Evolutionary conservation across 1,284 basidiomycete genomes (phyloP).

Genomic region (Heliocybe sulcata): DNA sequence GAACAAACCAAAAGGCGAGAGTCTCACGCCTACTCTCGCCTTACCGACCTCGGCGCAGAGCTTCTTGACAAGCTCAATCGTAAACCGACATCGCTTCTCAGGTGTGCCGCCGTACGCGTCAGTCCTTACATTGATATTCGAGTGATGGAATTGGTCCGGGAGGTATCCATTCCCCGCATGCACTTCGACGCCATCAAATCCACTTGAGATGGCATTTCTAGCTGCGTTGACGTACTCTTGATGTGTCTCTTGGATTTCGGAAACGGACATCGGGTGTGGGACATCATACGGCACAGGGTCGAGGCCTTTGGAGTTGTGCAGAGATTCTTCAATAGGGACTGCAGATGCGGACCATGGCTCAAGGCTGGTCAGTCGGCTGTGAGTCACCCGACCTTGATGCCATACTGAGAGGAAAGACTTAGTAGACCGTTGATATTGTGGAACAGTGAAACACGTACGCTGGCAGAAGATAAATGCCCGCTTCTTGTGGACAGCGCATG

Average conservation of each 20-base stretch:
- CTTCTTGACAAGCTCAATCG: background rate
- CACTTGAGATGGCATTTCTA: background rate
- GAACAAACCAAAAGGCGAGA: constrained; percentile 1
- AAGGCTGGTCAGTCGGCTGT: background rate
- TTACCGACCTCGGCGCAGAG: background rate
- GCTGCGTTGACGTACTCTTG: constrained; percentile 1
- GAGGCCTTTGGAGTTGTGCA: background rate
- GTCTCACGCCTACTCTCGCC: background rate
- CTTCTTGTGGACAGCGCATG: background rate
- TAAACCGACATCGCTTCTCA: constrained; percentile 1
- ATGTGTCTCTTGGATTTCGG: background rate
- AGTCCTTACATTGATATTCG: background rate
- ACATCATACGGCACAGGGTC: background rate
- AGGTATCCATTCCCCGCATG: constrained; percentile 1
- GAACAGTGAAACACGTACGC: background rate
- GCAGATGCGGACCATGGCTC: constrained; percentile 1
- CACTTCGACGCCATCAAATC: constrained; percentile 2
- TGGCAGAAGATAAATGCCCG: constrained; percentile 1
- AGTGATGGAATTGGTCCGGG: constrained; percentile 4
- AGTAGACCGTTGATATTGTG: no score
- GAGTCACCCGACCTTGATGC: background rate
- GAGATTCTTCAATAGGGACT: background rate
- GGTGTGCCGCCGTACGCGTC: background rate
- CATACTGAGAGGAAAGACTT: background rate
- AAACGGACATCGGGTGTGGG: background rate